Conservation (phyloP, 345 rosid genomes). For the Eucalyptus pauciflora region DNA sequence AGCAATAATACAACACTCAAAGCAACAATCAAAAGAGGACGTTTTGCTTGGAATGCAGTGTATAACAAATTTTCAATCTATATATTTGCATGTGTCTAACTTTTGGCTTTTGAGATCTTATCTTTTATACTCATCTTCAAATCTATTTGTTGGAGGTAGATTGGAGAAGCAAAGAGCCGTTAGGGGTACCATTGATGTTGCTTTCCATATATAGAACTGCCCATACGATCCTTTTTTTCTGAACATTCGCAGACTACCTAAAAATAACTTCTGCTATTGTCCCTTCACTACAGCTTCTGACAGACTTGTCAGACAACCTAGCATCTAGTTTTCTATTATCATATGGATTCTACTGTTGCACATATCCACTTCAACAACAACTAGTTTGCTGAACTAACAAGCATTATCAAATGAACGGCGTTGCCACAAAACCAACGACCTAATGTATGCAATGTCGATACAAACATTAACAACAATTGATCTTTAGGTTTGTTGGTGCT, state of each 20-base stretch:
- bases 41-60: neutral
- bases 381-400: neutral
- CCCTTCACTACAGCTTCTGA: neutral
- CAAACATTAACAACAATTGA: neutral
- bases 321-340: too few species aligned
- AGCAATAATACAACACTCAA: neutral
- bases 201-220: neutral
- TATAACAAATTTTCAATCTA: neutral
- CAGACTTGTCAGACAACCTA: neutral
- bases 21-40: neutral
- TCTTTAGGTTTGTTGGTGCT: too few species aligned
- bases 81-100: neutral
- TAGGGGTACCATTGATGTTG: neutral
- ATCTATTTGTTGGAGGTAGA: neutral
- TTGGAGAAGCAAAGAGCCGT: neutral
- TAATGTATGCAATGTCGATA: too few species aligned
- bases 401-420: neutral
- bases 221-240: neutral
- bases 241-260: rapidly evolving
- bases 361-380: neutral
- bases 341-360: neutral
- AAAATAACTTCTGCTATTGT: too few species aligned
- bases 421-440: neutral
- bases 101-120: neutral
- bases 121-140: neutral